Conservation (phyloP, 768 basidiomycete genomes). For the Atractiella rhizophila region DNA sequence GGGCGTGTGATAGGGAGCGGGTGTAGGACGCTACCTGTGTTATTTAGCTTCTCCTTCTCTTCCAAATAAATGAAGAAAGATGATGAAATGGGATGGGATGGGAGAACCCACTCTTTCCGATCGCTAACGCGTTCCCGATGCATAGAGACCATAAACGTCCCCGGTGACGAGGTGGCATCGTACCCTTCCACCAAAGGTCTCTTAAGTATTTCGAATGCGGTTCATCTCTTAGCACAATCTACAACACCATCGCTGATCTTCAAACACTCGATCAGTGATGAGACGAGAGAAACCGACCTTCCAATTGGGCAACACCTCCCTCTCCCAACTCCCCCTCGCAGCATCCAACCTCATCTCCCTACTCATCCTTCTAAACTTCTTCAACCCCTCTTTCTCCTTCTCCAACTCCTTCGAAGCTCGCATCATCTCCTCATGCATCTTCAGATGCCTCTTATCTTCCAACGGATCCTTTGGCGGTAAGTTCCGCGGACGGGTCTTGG, state of each 20-base stretch:
- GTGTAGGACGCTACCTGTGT: constrained; percentile 7
- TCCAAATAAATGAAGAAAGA: neutral
- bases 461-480: constrained; percentile 55
- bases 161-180: constrained; percentile 52
- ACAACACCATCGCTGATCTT: too few species aligned
- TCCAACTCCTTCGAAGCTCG: constrained; percentile 46
- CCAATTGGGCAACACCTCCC: constrained; percentile 59
- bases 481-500: constrained; percentile 55
- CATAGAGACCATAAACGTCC: constrained; percentile 59
- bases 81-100: constrained; percentile 8
- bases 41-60: neutral
- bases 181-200: constrained; percentile 60
- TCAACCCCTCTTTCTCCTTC: constrained; percentile 38
- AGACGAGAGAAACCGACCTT: constrained; percentile 41
- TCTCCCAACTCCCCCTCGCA: constrained; percentile 49
- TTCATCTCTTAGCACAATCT: constrained; percentile 26
- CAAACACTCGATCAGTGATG: too few species aligned
- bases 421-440: constrained; percentile 75
- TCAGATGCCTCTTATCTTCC: constrained; percentile 60
- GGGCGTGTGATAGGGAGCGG: constrained; percentile 24
- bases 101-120: constrained; percentile 43
- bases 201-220: neutral
- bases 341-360: constrained; percentile 47
- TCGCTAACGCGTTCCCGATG: constrained; percentile 55
- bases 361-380: constrained; percentile 33